Conservation (phyloP, 306 rosid species). For the Casuarina equisetifolia region DNA sequence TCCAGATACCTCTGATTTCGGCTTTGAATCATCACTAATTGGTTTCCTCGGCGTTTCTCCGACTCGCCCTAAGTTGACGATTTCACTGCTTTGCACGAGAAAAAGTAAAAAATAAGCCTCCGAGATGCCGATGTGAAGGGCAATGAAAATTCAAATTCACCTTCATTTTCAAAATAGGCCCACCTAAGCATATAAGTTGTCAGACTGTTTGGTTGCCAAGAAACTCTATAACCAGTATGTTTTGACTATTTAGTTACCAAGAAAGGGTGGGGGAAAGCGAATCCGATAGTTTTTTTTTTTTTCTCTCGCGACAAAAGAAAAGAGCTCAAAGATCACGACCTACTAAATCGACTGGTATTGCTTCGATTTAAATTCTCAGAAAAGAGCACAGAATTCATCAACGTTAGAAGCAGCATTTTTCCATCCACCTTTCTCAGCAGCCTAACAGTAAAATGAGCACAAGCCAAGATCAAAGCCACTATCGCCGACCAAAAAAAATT, state of each 20-base stretch:
- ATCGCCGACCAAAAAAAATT: neutral
- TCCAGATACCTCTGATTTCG: conserved; percentile 15
- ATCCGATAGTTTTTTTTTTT: too few relatives aligned
- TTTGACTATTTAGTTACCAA: too few relatives aligned
- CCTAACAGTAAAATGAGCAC: neutral
- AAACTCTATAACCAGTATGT: too few relatives aligned
- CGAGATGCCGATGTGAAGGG: neutral
- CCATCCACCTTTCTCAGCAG: conserved; percentile 2
- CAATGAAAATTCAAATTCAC: neutral
- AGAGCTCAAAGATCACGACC: neutral
- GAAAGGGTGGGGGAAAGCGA: too few relatives aligned
- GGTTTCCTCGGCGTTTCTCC: conserved; percentile 6
- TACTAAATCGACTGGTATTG: neutral
- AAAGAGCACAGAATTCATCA: neutral
- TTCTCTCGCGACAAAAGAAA: too few relatives aligned
- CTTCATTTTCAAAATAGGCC: neutral
- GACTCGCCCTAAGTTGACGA: neutral
- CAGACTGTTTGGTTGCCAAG: too few relatives aligned
- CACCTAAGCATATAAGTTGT: neutral
- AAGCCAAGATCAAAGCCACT: neutral
- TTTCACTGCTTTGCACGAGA: conserved; percentile 19
- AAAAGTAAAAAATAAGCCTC: neutral
- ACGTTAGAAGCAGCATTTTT: neutral
- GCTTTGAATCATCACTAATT: conserved; percentile 4
- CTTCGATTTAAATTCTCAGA: neutral